These are phyloP conservation scores for Pezizomycotina sp. DNA, from an alignment of 2,329 filamentous ascomycete species.

Conservation along the genomic window DNA sequence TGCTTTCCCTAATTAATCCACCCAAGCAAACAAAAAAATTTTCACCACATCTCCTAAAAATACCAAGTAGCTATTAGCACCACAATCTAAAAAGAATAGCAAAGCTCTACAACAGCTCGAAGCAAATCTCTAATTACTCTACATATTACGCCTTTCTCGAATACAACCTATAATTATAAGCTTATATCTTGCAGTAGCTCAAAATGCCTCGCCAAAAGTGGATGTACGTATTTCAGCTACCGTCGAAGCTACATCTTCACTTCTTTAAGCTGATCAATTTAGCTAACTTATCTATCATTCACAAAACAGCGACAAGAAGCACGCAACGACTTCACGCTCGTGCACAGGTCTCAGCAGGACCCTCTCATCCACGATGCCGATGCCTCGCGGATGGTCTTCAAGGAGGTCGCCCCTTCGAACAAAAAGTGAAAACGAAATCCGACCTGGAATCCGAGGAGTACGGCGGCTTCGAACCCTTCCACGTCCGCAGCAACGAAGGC, in stretches of 20 bases:
- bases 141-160: no score
- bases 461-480: slow-evolving; percentile 48
- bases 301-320: slow-evolving; percentile 59
- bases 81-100: no score
- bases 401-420: slow-evolving; percentile 39
- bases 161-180: no score
- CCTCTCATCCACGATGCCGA: slow-evolving; percentile 84
- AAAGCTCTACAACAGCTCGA: no score
- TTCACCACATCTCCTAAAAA: no score
- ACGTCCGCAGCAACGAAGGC: slow-evolving; percentile 75
- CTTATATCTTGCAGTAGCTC: slow-evolving; percentile 15
- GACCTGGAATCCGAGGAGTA: slow-evolving; percentile 57
- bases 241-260: not conserved
- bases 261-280: slow-evolving; percentile 2
- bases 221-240: slow-evolving; percentile 40
- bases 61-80: no score
- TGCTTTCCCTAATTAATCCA: no score
- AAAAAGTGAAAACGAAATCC: slow-evolving; percentile 46
- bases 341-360: slow-evolving; percentile 93
- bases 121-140: no score
- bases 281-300: slow-evolving; percentile 3
- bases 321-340: slow-evolving; percentile 83
- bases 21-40: no score
- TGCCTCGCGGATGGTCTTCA: slow-evolving; percentile 79
- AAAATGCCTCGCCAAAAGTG: slow-evolving; percentile 59